Evolutionary conservation across 257 asterid genomes (phyloP), one percentile per base, ranked within the genome.

Genomic region (Solanum piurae): DNA sequence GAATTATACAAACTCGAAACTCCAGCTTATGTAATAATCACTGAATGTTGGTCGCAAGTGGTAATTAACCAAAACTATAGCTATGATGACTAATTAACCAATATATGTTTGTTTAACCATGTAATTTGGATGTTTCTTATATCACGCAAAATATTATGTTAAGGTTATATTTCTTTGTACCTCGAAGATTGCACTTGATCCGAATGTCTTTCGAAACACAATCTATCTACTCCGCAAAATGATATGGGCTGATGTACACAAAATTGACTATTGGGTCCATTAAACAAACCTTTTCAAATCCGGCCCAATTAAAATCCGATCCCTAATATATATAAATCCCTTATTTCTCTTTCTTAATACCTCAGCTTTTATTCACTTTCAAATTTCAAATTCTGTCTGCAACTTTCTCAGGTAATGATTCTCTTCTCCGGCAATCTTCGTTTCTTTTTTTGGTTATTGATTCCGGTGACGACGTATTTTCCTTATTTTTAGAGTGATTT

Each of bases 181-280:
- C 9, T 52, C 9, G 23, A 52, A 16, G 0, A 52, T 52, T 52
- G 0, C 8, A 52, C 21, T 52, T 52, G 9, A 52, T 16, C 0
- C 23, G 3, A 6, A 52, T 1, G 0, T 52, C 2, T 49, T 52
- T 52, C 0, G 4, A 0, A 52, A 16, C n/a, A 52, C 0, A 16
- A 16, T 0, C 0, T 16, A 0, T 52, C 62, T 52, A 16, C 62
- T 52, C 23, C 23, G 16, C 0, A 6, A 40, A 58, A 58, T 58
- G 12, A 31, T 31, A 72, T 72, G 44, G 40, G 25, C 44, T 72
- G 4, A 21, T 72, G 3, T 18, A 14, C 14, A 71, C 21, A 64
- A 64, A 4, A 25, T 64, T 66, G 34, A 66, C 16, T 66, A 11
- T 58, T 29, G 13, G 27, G 79, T n/a, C 79, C 44, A 72, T 33